Evolutionary conservation across 805 yeast species (phyloP), one percentile per base, ranked within the genome.

Genomic region (Ogataea saltuana): DNA sequence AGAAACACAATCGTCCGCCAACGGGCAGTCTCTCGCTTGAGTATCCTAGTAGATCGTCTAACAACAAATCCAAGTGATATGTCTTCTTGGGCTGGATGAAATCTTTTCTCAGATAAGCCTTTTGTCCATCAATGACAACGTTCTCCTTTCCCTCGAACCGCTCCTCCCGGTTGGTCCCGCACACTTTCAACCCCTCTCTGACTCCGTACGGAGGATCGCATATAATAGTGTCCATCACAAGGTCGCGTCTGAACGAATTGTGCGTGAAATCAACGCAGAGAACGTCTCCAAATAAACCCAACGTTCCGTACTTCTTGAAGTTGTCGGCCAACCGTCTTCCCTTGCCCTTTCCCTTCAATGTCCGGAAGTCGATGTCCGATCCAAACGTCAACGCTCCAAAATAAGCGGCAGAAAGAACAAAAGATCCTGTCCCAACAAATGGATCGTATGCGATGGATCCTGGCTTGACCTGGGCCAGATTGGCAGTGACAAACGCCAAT

Each of bases 191-290:
- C 3, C 98, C 96, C 63, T 93, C 99, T 54, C 99, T 74, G 2
- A 93, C 95, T 10, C 99, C 99, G 63, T 93, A 93, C 0, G 99
- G 99, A 2, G 99, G 99, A 65, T 93, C 99, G 60, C 97, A 89
- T 2, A 91, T 78, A 4, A 93, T 91, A 1, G 86, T 74, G 60
- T 93, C 97, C 11, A 93, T 72, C 20, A 53, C 59, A 18, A 93
- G 64, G 49, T 75, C 72, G 0, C 61, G 45, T 51, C 97, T 72
- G 41, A 93, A 70, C 3, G 96, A 84, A 61, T 85, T 85, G 61
- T 93, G 89, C 2, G 98, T 93, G 64, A 93, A 93, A 67, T 93
- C 99, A 93, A 93, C 87, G 12, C 95, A 83, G 53, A 88, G 53
- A 0, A 85, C 83, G 60, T 90, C 98, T 41, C 89, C 63, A 54